Percentiles rank a stretch among this genome's conserved stretches.
Conservation (phyloP, 2,329 filamentous ascomycete species). For the Penicillium italicum region DNA sequence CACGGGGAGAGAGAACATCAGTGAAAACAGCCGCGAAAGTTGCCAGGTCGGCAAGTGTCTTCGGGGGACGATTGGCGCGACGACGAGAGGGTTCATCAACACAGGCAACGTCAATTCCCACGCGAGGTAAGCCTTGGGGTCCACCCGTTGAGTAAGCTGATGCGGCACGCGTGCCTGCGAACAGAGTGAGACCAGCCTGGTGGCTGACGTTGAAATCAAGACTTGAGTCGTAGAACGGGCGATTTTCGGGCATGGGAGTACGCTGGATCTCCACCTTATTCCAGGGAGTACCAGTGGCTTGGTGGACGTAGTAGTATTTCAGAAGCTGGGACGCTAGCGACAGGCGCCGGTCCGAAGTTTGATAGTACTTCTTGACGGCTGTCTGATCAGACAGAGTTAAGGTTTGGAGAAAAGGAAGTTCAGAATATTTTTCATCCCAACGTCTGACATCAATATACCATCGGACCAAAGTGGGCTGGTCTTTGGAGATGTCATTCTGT, state of each 20-base stretch:
- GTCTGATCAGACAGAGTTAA: constrained; percentile 50
- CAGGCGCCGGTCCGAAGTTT: constrained; percentile 58
- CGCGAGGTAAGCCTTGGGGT: constrained; percentile 29
- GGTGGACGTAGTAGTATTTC: constrained; percentile 59
- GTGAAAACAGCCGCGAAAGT: constrained; percentile 59
- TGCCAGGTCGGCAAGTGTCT: constrained; percentile 49
- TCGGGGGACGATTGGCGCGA: constrained; percentile 34
- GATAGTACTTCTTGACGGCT: constrained; percentile 48
- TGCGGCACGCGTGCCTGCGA: constrained; percentile 50
- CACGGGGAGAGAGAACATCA: constrained; percentile 56
- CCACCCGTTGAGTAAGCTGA: not conserved
- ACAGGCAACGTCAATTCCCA: constrained; percentile 62
- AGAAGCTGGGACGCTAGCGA: constrained; percentile 58
- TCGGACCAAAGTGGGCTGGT: constrained; percentile 29
- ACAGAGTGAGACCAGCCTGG: constrained; percentile 59
- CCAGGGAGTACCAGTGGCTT: constrained; percentile 56
- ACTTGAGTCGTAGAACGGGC: constrained; percentile 47
- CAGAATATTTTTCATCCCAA: constrained; percentile 26
- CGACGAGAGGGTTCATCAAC: constrained; percentile 48
- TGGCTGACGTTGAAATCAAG: constrained; percentile 65
- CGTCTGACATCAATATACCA: constrained; percentile 46
- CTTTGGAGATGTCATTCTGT: constrained; percentile 7
- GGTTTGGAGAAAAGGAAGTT: constrained; percentile 40
- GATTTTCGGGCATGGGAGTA: constrained; percentile 46
- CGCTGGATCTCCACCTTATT: constrained; percentile 52